Conservation (phyloP, 1,139 yeast genomes). For the Protomyces pachydermus region DNA sequence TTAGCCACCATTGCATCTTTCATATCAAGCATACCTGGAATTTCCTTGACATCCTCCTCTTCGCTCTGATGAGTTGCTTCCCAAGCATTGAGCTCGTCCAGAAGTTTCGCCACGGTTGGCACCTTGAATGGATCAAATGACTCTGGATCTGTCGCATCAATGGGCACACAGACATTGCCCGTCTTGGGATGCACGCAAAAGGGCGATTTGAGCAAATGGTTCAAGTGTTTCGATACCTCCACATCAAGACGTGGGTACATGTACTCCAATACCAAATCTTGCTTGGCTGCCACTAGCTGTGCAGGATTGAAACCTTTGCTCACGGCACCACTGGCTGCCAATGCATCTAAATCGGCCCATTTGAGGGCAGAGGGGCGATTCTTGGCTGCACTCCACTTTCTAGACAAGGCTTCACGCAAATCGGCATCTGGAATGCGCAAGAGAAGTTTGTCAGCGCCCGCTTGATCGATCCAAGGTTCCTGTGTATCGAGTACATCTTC, state of each 20-base stretch:
- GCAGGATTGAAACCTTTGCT: slow-evolving; percentile 40
- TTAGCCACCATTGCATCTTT: slow-evolving; percentile 19
- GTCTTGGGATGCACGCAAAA: slow-evolving; percentile 97
- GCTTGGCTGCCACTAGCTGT: slow-evolving; percentile 63
- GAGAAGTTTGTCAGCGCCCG: slow-evolving; percentile 54
- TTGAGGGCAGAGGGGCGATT: slow-evolving; percentile 51
- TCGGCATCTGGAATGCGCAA: slow-evolving; percentile 54
- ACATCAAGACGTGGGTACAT: slow-evolving; percentile 89
- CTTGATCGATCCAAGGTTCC: slow-evolving; percentile 68
- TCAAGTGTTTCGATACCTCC: slow-evolving; percentile 83
- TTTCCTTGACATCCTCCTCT: slow-evolving; percentile 35
- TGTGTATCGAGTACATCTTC: slow-evolving; percentile 70
- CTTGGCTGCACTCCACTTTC: slow-evolving; percentile 52
- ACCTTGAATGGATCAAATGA: slow-evolving; percentile 75
- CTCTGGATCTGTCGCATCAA: slow-evolving; percentile 52
- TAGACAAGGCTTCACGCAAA: slow-evolving; percentile 52
- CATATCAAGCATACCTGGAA: slow-evolving; percentile 31
- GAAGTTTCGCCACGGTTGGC: slow-evolving; percentile 65
- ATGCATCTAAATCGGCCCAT: slow-evolving; percentile 76
- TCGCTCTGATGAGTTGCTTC: slow-evolving; percentile 45
- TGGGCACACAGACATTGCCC: slow-evolving; percentile 96
- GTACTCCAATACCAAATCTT: slow-evolving; percentile 72
- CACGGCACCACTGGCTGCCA: slow-evolving; percentile 49
- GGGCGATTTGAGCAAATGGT: slow-evolving; percentile 93
- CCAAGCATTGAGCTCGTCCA: slow-evolving; percentile 49